phyloP scores from a whole-genome alignment of 2,329 filamentous ascomycete genomes.

The Triangularia setosa region DNA sequence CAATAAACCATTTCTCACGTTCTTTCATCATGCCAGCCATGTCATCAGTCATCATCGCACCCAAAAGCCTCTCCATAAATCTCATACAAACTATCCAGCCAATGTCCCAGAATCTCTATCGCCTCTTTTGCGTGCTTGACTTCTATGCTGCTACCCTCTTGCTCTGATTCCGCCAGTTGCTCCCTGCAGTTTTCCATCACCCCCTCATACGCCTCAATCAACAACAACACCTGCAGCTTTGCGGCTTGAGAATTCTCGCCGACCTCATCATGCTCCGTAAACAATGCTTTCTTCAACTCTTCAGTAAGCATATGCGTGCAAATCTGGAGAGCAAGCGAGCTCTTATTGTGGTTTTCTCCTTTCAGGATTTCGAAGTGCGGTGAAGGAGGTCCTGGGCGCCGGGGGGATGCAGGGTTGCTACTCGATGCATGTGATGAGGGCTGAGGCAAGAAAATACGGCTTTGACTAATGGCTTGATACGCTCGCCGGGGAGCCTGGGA shows the following conservation, averaged over 20 bases:
- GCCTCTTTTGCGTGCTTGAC: conserved; percentile 8
- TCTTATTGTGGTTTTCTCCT: neutral
- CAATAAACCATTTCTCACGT: no score
- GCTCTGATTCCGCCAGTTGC: neutral
- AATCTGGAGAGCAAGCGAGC: conserved; percentile 15
- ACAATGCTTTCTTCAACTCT: conserved; percentile 14
- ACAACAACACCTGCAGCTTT: conserved; percentile 17
- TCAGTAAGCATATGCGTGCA: conserved; percentile 16
- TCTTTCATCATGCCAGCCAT: no score
- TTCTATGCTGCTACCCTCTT: neutral
- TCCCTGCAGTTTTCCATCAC: conserved; percentile 7
- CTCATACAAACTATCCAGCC: conserved; percentile 16
- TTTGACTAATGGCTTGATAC: neutral
- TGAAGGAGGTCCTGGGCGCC: neutral
- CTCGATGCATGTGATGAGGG: neutral
- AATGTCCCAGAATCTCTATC: conserved; percentile 20
- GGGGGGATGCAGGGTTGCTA: neutral
- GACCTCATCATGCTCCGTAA: neutral
- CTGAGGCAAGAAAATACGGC: neutral
- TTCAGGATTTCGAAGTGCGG: neutral
- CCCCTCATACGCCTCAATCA: conserved; percentile 23
- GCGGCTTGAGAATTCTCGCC: neutral
- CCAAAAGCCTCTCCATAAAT: conserved; percentile 18
- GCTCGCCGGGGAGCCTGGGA: neutral
- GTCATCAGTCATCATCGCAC: neutral